phyloP scores from a whole-genome alignment of 2,329 filamentous ascomycete species.

The Coniosporium tulheliwenetii region DNA sequence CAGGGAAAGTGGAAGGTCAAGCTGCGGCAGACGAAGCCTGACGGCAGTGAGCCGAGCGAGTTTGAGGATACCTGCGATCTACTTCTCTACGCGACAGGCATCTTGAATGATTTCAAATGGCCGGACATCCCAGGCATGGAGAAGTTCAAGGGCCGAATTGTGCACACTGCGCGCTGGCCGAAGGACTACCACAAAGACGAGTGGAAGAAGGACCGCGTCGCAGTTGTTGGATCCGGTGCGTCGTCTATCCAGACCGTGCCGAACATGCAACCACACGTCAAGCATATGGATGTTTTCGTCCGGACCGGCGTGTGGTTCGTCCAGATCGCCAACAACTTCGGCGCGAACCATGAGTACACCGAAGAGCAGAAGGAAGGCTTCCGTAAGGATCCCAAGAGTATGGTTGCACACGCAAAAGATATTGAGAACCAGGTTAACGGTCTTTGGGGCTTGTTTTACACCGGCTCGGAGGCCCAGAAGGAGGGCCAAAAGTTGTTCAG shows the following conservation, averaged over 20 bases:
- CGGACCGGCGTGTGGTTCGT: conserved; percentile 30
- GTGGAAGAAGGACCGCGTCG: conserved; percentile 26
- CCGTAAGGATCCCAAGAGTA: conserved; percentile 22
- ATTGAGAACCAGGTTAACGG: conserved; percentile 33
- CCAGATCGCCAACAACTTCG: conserved; percentile 29
- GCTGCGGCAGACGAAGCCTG: conserved; percentile 21
- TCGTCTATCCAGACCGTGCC: conserved; percentile 31
- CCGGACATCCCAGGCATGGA: conserved; percentile 25
- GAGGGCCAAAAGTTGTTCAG: conserved; percentile 20
- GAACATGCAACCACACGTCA: conserved; percentile 28
- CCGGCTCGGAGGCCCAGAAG: conserved; percentile 23
- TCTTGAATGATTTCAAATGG: conserved; percentile 23
- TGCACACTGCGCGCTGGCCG: conserved; percentile 31
- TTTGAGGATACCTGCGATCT: conserved; percentile 29
- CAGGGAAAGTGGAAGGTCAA: conserved; percentile 34
- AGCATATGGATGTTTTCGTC: conserved; percentile 31
- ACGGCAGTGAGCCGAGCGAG: conserved; percentile 17
- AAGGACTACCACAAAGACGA: conserved; percentile 27
- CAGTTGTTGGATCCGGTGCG: conserved; percentile 29
- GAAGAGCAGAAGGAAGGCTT: conserved; percentile 26
- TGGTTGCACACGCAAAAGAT: conserved; percentile 28
- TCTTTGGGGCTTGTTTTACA: conserved; percentile 31
- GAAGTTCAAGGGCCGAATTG: conserved; percentile 26
- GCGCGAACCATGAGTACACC: conserved; percentile 28
- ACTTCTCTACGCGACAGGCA: conserved; percentile 26